Percentiles rank a stretch among this genome's conserved stretches.
These are phyloP conservation scores for Discostella stelligera DNA, from an alignment of 352 stramenopile genomes.

Conservation along the genomic window DNA sequence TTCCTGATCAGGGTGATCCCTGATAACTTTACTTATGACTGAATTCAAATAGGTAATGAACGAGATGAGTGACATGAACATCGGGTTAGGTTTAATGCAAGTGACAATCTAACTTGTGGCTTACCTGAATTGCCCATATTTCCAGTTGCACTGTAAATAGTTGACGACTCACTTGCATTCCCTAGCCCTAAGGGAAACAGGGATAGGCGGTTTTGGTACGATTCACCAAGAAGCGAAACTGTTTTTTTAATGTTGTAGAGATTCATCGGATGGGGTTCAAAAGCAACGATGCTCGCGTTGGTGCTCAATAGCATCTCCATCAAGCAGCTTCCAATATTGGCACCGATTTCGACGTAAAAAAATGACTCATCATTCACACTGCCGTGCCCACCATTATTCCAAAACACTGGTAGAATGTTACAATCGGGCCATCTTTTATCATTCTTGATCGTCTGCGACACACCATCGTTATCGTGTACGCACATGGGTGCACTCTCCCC, in stretches of 20 bases:
- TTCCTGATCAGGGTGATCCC: conserved; percentile 4
- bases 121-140: conserved; percentile 31
- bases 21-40: conserved; percentile 26
- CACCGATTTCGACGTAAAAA: conserved; percentile 42
- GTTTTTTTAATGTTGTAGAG: conserved; percentile 28
- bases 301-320: conserved; percentile 42
- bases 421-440: conserved; percentile 16
- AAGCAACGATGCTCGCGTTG: conserved; percentile 38
- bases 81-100: no score
- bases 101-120: not conserved
- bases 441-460: conserved; percentile 7
- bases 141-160: conserved; percentile 15
- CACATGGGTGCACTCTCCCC: not conserved
- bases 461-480: not conserved
- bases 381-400: conserved; percentile 6
- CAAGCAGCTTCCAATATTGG: conserved; percentile 41
- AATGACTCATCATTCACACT: conserved; percentile 15
- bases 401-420: conserved; percentile 12
- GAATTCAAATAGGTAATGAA: conserved; percentile 14
- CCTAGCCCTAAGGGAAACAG: conserved; percentile 39
- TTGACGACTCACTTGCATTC: not conserved
- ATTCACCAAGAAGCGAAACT: conserved; percentile 12
- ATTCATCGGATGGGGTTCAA: conserved; percentile 48
- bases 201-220: conserved; percentile 27
- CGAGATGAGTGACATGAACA: no score